A percentile compares a stretch with the other conserved stretches of the same genome.
phyloP scores from a whole-genome alignment of 2,329 filamentous ascomycete species.

The Cladosporium phlei region DNA sequence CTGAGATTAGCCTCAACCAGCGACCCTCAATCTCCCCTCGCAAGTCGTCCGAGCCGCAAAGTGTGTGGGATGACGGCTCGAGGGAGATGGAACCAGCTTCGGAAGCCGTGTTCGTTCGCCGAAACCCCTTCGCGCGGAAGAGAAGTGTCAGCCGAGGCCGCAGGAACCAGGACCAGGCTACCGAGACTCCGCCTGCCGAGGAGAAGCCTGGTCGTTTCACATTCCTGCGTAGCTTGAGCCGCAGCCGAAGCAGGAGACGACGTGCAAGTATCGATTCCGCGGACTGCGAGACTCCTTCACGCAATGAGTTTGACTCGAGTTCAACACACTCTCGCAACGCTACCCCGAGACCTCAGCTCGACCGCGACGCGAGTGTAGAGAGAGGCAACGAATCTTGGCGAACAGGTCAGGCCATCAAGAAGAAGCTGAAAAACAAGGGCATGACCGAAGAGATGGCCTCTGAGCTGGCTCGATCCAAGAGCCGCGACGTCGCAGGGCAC shows the following conservation, averaged over 20 bases:
- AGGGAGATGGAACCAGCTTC: background rate
- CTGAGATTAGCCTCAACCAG: background rate
- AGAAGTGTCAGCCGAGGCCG: conserved; percentile 8
- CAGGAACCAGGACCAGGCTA: background rate
- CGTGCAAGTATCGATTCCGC: conserved; percentile 8
- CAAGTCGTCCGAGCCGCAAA: conserved; percentile 3
- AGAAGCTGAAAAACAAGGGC: conserved; percentile 17
- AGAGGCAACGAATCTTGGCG: conserved; percentile 9
- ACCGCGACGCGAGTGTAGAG: background rate
- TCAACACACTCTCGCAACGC: background rate
- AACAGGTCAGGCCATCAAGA: background rate
- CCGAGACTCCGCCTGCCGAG: background rate
- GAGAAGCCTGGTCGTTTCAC: conserved; percentile 3
- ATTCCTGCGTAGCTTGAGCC: conserved; percentile 14
- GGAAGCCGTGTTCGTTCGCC: background rate
- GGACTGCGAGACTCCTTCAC: conserved; percentile 11
- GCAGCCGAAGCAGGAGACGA: conserved; percentile 23
- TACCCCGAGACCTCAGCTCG: background rate
- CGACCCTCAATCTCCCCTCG: conserved; percentile 1
- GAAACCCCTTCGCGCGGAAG: conserved; percentile 10
- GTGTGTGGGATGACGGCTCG: conserved; percentile 12
- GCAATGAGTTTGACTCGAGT: background rate
- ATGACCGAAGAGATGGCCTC: conserved; percentile 22
- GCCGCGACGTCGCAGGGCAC: conserved; percentile 18
- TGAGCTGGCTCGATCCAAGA: conserved; percentile 23